phyloP scores from a whole-genome alignment of 2,329 filamentous ascomycete genomes.

The Penicillium sp. region DNA sequence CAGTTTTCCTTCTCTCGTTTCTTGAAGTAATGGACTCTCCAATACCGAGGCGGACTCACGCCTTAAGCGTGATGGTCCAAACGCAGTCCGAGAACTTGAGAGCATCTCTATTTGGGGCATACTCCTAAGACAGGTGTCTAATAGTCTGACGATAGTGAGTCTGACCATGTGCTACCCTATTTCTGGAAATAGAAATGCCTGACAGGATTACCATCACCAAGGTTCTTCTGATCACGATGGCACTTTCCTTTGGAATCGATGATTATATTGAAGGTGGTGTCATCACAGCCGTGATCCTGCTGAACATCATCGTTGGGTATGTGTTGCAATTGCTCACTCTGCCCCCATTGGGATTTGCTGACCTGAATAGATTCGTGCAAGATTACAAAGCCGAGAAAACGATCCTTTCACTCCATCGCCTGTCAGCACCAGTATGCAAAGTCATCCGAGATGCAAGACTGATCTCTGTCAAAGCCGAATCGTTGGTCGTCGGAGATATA shows the following conservation, averaged over 20 bases:
- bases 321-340: too few species aligned
- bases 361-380: slow-evolving; percentile 53
- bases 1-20: not conserved
- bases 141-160: slow-evolving; percentile 71
- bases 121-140: slow-evolving; percentile 75
- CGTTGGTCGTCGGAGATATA: slow-evolving; percentile 65
- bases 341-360: slow-evolving; percentile 3
- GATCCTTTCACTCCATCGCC: slow-evolving; percentile 59
- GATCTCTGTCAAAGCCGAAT: slow-evolving; percentile 56
- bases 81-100: slow-evolving; percentile 72
- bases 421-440: slow-evolving; percentile 60
- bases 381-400: slow-evolving; percentile 65
- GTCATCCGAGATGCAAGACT: slow-evolving; percentile 61
- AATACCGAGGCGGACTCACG: slow-evolving; percentile 66
- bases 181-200: too few species aligned
- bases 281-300: slow-evolving; percentile 61
- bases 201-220: slow-evolving; percentile 34
- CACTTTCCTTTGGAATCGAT: slow-evolving; percentile 59
- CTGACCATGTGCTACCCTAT: slow-evolving; percentile 6
- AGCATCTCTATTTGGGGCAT: slow-evolving; percentile 75
- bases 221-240: slow-evolving; percentile 78
- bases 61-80: slow-evolving; percentile 68
- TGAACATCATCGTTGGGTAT: slow-evolving; percentile 61
- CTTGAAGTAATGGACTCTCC: slow-evolving; percentile 63
- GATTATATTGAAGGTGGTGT: slow-evolving; percentile 64